phyloP scores from a whole-genome alignment of 116 monocot genomes.

The Zostera marina region DNA sequence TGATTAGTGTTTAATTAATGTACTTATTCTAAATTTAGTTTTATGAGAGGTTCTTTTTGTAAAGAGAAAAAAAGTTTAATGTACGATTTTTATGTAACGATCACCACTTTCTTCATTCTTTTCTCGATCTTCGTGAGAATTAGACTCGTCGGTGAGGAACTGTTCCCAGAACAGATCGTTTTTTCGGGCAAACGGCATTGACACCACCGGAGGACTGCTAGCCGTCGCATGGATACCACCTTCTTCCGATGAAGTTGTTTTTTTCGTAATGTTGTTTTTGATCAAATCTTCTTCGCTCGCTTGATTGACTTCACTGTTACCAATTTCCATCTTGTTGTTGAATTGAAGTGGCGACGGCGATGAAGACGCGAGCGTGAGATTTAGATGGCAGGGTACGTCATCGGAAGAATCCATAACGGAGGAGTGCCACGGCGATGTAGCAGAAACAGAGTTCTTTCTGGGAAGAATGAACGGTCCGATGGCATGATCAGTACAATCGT shows the following conservation, averaged over 20 bases:
- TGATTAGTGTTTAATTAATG: too few species aligned
- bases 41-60: too few species aligned
- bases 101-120: too few species aligned
- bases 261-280: neutral
- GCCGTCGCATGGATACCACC: neutral
- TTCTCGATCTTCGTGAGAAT: conserved; percentile 33
- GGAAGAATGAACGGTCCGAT: conserved; percentile 32
- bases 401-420: neutral
- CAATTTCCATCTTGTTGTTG: conserved; percentile 11
- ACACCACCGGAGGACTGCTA: neutral
- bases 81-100: too few species aligned
- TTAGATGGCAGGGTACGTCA: conserved; percentile 55
- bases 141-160: conserved; percentile 79
- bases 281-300: neutral
- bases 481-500: conserved; percentile 22
- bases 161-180: conserved; percentile 98
- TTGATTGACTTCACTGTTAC: neutral
- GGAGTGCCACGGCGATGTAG: conserved; percentile 14
- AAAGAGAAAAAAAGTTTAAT: too few species aligned
- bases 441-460: conserved; percentile 19
- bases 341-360: conserved; percentile 24
- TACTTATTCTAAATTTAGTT: too few species aligned
- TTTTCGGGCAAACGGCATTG: conserved; percentile 17
- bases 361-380: conserved; percentile 66
- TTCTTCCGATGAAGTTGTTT: neutral